phyloP scores from a whole-genome alignment of 2,329 filamentous ascomycete genomes.

The Aspergillus intermedius region DNA sequence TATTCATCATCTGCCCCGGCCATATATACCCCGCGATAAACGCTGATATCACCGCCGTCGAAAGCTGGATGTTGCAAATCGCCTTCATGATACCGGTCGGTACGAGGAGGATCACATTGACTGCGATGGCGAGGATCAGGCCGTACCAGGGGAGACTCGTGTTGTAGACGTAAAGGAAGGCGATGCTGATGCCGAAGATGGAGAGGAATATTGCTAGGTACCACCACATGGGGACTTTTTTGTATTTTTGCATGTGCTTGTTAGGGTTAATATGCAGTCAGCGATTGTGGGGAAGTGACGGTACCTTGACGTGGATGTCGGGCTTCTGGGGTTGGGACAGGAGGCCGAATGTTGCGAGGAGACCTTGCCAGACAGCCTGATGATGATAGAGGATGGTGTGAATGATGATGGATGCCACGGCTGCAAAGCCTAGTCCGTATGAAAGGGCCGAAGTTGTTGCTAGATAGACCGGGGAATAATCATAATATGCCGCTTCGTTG shows the following conservation, averaged over 20 bases:
- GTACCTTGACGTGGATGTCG: conserved; percentile 43
- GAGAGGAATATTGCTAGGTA: conserved; percentile 39
- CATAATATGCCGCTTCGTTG: conserved; percentile 20
- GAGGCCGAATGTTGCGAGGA: conserved; percentile 36
- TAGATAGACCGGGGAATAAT: conserved; percentile 48
- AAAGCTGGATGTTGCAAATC: conserved; percentile 12
- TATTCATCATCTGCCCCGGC: conserved; percentile 26
- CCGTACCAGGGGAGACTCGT: conserved; percentile 34
- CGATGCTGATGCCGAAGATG: conserved; percentile 44
- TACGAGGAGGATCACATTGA: conserved; percentile 10
- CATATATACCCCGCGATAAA: conserved; percentile 25
- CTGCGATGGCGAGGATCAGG: conserved; percentile 8
- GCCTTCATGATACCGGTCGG: conserved; percentile 15
- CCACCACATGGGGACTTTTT: conserved; percentile 51
- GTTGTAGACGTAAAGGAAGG: conserved; percentile 22
- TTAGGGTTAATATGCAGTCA: conserved; percentile 7
- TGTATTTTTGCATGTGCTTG: conserved; percentile 46
- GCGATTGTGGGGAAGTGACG: neutral
- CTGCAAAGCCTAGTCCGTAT: conserved; percentile 62
- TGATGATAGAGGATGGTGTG: conserved; percentile 59
- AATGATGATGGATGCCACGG: conserved; percentile 58
- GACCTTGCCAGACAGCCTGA: conserved; percentile 54
- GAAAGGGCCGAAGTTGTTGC: conserved; percentile 61
- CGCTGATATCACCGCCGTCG: conserved; percentile 8
- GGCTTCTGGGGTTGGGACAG: conserved; percentile 45